Percentiles rank a stretch among this genome's conserved stretches.
These are phyloP conservation scores for Psilocybe subaeruginosa DNA, from an alignment of 768 basidiomycete genomes.

Conservation along the genomic window DNA sequence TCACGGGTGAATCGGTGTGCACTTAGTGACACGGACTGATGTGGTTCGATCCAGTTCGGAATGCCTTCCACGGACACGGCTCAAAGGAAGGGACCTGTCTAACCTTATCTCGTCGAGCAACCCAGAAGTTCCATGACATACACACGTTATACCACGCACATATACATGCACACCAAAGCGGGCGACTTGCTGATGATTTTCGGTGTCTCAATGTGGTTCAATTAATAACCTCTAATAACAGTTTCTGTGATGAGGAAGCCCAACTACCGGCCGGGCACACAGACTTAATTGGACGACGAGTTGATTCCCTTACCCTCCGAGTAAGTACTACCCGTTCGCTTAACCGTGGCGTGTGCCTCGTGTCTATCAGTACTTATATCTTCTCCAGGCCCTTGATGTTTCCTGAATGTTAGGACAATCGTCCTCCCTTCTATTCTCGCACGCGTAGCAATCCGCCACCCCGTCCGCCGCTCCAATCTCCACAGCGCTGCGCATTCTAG, in stretches of 20 bases:
- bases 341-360: constrained; percentile 38
- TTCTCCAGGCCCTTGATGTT: constrained; percentile 30
- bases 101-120: constrained; percentile 26
- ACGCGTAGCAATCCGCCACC: constrained; percentile 16
- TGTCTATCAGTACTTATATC: constrained; percentile 41
- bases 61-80: constrained; percentile 9
- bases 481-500: constrained; percentile 14
- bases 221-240: constrained; percentile 5
- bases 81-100: constrained; percentile 11
- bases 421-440: constrained; percentile 32
- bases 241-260: constrained; percentile 30
- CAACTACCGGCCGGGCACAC: constrained; percentile 32
- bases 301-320: constrained; percentile 32
- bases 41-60: constrained; percentile 32
- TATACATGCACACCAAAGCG: background rate
- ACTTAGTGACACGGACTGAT: background rate
- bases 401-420: constrained; percentile 37
- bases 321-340: constrained; percentile 34
- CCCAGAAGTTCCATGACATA: constrained; percentile 12
- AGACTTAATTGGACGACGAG: constrained; percentile 32
- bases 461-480: constrained; percentile 1
- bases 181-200: constrained; percentile 27
- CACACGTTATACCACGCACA: constrained; percentile 18
- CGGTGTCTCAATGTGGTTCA: constrained; percentile 26
- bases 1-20: background rate